These are phyloP conservation scores for Pseudomonodictys pantanalensis DNA, from an alignment of 495 filamentous ascomycete species.

Conservation along the genomic window DNA sequence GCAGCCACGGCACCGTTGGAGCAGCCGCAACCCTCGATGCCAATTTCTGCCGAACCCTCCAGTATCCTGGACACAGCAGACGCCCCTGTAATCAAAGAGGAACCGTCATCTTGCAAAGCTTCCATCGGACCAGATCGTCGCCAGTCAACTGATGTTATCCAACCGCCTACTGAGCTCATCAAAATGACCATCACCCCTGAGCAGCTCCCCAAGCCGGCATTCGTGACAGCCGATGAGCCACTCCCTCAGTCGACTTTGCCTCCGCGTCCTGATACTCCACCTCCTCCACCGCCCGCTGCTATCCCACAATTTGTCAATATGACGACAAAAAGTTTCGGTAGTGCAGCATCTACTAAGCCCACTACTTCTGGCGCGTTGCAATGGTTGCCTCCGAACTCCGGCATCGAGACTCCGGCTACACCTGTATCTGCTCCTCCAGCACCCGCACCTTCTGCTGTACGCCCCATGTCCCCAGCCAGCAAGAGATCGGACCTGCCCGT, in stretches of 20 bases:
- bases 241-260: constrained; percentile 20
- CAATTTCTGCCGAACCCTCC: neutral
- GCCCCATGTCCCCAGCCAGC: constrained; percentile 18
- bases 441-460: neutral
- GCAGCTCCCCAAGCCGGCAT: constrained; percentile 26
- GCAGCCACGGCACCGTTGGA: constrained; percentile 14
- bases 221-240: constrained; percentile 12
- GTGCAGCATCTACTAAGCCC: neutral
- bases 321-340: neutral
- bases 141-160: neutral
- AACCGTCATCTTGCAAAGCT: neutral
- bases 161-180: constrained; percentile 19
- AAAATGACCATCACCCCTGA: constrained; percentile 24
- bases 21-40: constrained; percentile 24
- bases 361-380: constrained; percentile 14
- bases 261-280: constrained; percentile 28
- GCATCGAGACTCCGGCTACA: neutral
- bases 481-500: constrained; percentile 24
- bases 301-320: constrained; percentile 21
- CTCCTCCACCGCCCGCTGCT: constrained; percentile 26
- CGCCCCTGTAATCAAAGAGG: neutral
- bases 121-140: neutral
- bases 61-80: neutral
- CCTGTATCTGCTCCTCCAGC: neutral
- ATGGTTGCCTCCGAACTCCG: constrained; percentile 24